Evolutionary conservation across 2,329 filamentous ascomycete species (phyloP).

Genomic region (Aspergillus pseudonomiae): DNA sequence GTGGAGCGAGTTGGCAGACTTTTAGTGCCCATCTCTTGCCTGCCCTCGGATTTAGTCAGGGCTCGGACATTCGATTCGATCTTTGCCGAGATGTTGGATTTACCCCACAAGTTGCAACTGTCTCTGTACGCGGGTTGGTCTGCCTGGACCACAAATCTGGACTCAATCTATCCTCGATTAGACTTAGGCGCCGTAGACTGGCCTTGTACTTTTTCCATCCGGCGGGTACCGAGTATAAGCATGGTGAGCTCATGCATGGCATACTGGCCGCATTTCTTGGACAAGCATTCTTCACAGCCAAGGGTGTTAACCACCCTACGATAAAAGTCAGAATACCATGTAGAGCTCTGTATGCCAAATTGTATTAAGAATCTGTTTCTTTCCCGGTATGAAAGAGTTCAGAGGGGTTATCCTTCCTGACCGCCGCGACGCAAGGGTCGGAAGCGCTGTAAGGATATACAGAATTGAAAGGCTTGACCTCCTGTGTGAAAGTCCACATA

Average conservation of each 20-base stretch:
- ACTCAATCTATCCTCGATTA: background rate
- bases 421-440: background rate
- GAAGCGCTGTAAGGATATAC: background rate
- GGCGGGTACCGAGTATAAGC: background rate
- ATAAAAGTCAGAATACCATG: background rate
- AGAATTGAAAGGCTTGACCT: background rate
- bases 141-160: background rate
- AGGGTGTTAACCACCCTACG: background rate
- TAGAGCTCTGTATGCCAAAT: background rate
- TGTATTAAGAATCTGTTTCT: background rate
- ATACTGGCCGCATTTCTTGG: background rate
- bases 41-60: background rate
- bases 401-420: background rate
- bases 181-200: no score
- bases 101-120: background rate
- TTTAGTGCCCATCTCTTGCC: background rate
- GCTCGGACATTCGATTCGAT: background rate
- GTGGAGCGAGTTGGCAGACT: background rate
- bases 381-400: background rate
- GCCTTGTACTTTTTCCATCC: background rate
- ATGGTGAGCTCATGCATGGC: background rate
- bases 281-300: background rate
- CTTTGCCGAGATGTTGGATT: background rate
- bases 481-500: background rate
- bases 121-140: background rate